Conservation (phyloP, 257 asterid species). For the Gentiana straminea region DNA sequence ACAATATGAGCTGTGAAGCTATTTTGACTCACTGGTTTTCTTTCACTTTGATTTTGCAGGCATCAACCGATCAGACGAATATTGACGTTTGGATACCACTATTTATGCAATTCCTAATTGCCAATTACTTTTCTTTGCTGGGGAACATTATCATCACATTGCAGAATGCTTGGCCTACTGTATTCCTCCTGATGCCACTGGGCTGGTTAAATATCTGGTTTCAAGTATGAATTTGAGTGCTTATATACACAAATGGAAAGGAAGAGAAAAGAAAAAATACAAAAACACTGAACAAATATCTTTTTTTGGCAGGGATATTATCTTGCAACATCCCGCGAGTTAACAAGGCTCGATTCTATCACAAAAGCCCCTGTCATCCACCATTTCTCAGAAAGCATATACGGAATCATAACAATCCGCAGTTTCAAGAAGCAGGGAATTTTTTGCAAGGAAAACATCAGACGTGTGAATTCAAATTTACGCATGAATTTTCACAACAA, state of each 20-base stretch:
- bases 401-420: constrained; percentile 89
- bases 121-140: constrained; percentile 47
- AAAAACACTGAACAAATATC: no score
- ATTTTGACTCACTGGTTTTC: neutral
- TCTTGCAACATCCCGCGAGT: constrained; percentile 86
- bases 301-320: constrained; percentile 55
- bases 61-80: constrained; percentile 83
- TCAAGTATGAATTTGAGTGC: constrained; percentile 34
- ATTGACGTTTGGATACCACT: constrained; percentile 72
- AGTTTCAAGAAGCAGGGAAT: constrained; percentile 69
- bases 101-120: constrained; percentile 37
- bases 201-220: constrained; percentile 90
- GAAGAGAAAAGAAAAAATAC: no score
- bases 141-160: constrained; percentile 76
- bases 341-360: constrained; percentile 86
- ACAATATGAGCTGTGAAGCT: neutral
- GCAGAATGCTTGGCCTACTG: constrained; percentile 90
- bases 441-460: constrained; percentile 59
- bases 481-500: constrained; percentile 93
- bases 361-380: constrained; percentile 95
- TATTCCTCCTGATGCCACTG: constrained; percentile 68
- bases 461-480: constrained; percentile 60
- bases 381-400: constrained; percentile 92
- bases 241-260: no score
- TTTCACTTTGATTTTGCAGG: constrained; percentile 35